A percentile compares a stretch with the other conserved stretches of the same genome.
Conservation (phyloP, 2,329 filamentous ascomycete species). For the Fusarium xylarioides region DNA sequence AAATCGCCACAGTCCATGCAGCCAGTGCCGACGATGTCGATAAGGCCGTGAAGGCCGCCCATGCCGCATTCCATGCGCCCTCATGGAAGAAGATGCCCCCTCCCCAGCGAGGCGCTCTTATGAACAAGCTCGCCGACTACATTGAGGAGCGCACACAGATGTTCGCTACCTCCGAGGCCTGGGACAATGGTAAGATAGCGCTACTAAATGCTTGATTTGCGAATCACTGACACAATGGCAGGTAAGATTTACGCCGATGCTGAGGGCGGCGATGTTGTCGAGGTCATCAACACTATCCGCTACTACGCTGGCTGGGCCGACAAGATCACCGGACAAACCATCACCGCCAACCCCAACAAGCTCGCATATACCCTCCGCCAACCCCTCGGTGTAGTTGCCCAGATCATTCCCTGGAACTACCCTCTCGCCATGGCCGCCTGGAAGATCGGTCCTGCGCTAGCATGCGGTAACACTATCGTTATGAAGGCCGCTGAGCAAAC, state of each 20-base stretch:
- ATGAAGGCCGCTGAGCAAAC: slow-evolving; percentile 81
- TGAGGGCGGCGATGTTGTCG: slow-evolving; percentile 65
- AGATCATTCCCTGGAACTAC: slow-evolving; percentile 90
- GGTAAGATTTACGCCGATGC: slow-evolving; percentile 72
- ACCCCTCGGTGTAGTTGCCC: slow-evolving; percentile 74
- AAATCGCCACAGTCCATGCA: slow-evolving; percentile 43
- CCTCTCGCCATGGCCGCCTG: slow-evolving; percentile 79
- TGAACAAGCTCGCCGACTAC: slow-evolving; percentile 71
- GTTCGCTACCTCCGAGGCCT: slow-evolving; percentile 69
- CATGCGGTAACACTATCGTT: slow-evolving; percentile 75
- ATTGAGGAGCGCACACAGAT: slow-evolving; percentile 67
- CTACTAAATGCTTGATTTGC: slow-evolving; percentile 49
- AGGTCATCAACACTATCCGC: slow-evolving; percentile 47
- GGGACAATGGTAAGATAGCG: slow-evolving; percentile 60
- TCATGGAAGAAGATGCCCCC: slow-evolving; percentile 73
- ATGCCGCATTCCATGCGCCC: slow-evolving; percentile 71
- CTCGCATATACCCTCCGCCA: slow-evolving; percentile 77
- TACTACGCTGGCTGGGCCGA: slow-evolving; percentile 79
- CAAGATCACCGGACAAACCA: slow-evolving; percentile 84
- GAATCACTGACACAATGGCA: slow-evolving; percentile 3
- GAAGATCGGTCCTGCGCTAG: slow-evolving; percentile 80
- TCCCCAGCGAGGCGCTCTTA: slow-evolving; percentile 71
- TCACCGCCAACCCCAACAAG: slow-evolving; percentile 76
- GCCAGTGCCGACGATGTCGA: slow-evolving; percentile 44
- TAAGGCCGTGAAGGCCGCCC: slow-evolving; percentile 56